These are phyloP conservation scores for Scheffersomyces titani DNA, from an alignment of 1,139 yeast genomes.

Conservation along the genomic window DNA sequence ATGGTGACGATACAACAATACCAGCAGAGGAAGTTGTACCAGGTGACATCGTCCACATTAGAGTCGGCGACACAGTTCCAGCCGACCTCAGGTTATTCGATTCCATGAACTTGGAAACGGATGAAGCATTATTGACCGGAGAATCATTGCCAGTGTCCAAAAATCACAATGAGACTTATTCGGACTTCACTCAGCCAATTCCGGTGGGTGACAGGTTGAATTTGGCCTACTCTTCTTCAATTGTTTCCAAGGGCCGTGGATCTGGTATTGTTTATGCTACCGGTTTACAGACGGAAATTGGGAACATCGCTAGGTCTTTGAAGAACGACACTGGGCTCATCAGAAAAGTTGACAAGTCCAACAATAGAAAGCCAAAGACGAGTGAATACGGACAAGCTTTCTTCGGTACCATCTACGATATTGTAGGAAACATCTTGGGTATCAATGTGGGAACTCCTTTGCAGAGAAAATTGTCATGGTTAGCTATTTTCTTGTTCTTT, in stretches of 20 bases:
- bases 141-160: slow-evolving; percentile 78
- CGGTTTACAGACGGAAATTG: slow-evolving; percentile 75
- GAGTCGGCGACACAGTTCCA: slow-evolving; percentile 79
- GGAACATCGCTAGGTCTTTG: slow-evolving; percentile 70
- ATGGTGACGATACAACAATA: slow-evolving; percentile 59
- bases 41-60: slow-evolving; percentile 68
- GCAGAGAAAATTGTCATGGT: slow-evolving; percentile 64
- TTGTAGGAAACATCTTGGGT: slow-evolving; percentile 71
- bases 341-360: slow-evolving; percentile 24
- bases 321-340: slow-evolving; percentile 27
- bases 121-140: slow-evolving; percentile 79
- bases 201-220: slow-evolving; percentile 80
- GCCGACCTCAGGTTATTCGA: slow-evolving; percentile 70
- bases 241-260: slow-evolving; percentile 78
- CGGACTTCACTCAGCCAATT: slow-evolving; percentile 32
- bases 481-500: slow-evolving; percentile 67
- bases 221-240: slow-evolving; percentile 70
- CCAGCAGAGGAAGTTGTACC: slow-evolving; percentile 75
- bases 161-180: slow-evolving; percentile 43
- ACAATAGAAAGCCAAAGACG: slow-evolving; percentile 8
- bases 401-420: slow-evolving; percentile 20
- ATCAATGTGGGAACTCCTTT: slow-evolving; percentile 77
- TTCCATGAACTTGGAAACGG: slow-evolving; percentile 71
- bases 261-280: slow-evolving; percentile 67
- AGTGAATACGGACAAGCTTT: slow-evolving; percentile 15